Evolutionary conservation across 2,329 filamentous ascomycete genomes (phyloP), one percentile per base, ranked within the genome.

Genomic region (Thelonectria discophora): DNA sequence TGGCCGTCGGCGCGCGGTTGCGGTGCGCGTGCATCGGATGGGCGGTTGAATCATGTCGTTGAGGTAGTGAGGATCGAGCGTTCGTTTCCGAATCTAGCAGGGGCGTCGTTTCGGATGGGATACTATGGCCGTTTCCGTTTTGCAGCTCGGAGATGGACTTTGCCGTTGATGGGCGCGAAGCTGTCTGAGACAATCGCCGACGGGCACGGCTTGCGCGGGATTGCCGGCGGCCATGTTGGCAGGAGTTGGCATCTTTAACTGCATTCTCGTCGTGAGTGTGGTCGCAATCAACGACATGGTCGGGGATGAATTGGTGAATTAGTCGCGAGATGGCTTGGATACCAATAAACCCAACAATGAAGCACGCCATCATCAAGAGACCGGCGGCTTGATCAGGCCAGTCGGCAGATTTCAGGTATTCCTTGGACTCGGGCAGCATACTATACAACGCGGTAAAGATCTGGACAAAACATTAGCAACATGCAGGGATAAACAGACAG

Each of bases 391-490:
- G 86, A 3, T 91, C 82, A 8, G 86, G 83, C 76, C 89, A 88
- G 15, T 88, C 89, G 53, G 88, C 90, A 56, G 88, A 82, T 61
- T 84, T 81, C 3, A 99, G 84, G 73, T 97, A 97, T 40, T 82
- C 82, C 73, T 90, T 93, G 2, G 94, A 89, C 18, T 92, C 93
- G 10, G 94, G 94, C 8, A 98, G 84, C 91, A 98, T 97, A 77
- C 89, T 95, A 76, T 94, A 97, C 30, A 98, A 79, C 1, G 94
- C 89, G 37, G 94, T 97, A 77, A 97, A 97, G 42, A 97, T 85
- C 93, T 97, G 70, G 20, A 20, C 3, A 5, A 3, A 39, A n/a
- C n/a, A 50, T 71, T 53, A 71, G 62, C 42, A 43, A 12, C 17
- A 20, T 9, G 39, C 20, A 27, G 30, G n/a, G 27, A 24, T 30